A percentile compares a stretch with the other conserved stretches of the same genome.
Conservation (phyloP, 1,139 yeast species). For the Hyphopichia buzzinii region DNA sequence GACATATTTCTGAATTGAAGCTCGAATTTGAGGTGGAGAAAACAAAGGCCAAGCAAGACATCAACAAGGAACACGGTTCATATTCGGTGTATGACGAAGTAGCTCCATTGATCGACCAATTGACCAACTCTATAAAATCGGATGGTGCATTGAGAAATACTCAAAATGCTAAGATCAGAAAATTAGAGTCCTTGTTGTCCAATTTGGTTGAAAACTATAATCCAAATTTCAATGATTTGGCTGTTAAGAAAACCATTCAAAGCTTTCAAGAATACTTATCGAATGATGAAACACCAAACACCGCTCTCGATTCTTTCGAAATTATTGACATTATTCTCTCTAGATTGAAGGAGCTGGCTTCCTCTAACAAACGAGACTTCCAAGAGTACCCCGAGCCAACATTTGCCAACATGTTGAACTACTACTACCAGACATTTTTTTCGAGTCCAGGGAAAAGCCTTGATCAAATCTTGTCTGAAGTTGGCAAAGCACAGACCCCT, state of each 20-base stretch:
- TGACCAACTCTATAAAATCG: slow-evolving; percentile 21
- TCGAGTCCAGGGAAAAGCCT: neutral
- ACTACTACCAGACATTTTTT: slow-evolving; percentile 17
- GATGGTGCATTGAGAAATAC: slow-evolving; percentile 14
- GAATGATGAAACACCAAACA: slow-evolving; percentile 14
- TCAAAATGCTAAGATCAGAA: slow-evolving; percentile 15
- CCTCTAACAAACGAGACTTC: neutral
- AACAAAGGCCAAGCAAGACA: slow-evolving; percentile 2
- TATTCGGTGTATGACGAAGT: slow-evolving; percentile 19
- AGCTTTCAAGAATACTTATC: slow-evolving; percentile 56
- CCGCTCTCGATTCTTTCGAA: neutral
- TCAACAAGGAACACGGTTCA: slow-evolving; percentile 11
- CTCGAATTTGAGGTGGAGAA: slow-evolving; percentile 8
- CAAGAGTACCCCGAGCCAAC: slow-evolving; percentile 15
- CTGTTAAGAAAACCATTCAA: slow-evolving; percentile 72
- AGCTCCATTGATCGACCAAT: slow-evolving; percentile 14
- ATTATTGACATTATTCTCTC: neutral
- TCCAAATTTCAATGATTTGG: slow-evolving; percentile 88
- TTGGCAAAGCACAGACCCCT: neutral
- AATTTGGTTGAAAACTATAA: slow-evolving; percentile 61
- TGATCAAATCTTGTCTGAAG: neutral
- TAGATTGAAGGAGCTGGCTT: neutral
- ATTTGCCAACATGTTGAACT: slow-evolving; percentile 22
- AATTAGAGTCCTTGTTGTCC: slow-evolving; percentile 44
- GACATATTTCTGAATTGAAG: slow-evolving; percentile 11